Evolutionary conservation across 306 rosid species (phyloP), one percentile per base, ranked within the genome.

Genomic region (Pyrus betulifolia): DNA sequence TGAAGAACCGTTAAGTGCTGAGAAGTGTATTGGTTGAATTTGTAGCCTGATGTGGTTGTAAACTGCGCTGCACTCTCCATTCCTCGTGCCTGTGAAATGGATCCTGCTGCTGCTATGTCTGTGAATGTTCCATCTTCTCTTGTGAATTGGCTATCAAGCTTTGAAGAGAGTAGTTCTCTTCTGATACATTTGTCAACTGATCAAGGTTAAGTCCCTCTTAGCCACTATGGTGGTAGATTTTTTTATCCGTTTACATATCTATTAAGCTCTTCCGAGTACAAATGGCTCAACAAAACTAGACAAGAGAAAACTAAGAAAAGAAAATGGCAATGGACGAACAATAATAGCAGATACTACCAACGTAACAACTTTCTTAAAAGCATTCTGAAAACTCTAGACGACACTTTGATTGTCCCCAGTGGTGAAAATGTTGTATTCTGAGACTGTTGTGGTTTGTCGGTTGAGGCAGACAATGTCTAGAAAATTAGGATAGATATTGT

Each of bases 51-150:
- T 73, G 88, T 92, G 69, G 90, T 92, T 76, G 86, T 95, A 76
- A 92, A 92, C 80, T 92, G 98, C 76, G 97, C 96, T 73, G 97
- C 98, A 65, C 80, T 92, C 70, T 92, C 98, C 18, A 90, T 84
- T 19, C 98, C 98, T 55, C 97, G 89, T 68, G 89, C 89, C 61
- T 95, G 97, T 79, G 98, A 92, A 82, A 79, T 40, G 3, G 92
- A 92, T 84, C 92, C 93, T 67, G 86, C 64, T 88, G 85, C 89
- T 69, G 93, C 98, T 55, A 76, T 84, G 84, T 88, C 93, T 80
- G 80, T 92, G 52, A 95, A 92, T 67, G 97, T 92, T 76, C 97
- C 98, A 63, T 84, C 91, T 55, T 82, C 93, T 77, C 90, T 95
- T 77, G 88, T 90, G 9, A 82, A 82, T 73, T 95, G 98, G 97